phyloP scores from a whole-genome alignment of 331 rosid species.

The Quercus tomentella region DNA sequence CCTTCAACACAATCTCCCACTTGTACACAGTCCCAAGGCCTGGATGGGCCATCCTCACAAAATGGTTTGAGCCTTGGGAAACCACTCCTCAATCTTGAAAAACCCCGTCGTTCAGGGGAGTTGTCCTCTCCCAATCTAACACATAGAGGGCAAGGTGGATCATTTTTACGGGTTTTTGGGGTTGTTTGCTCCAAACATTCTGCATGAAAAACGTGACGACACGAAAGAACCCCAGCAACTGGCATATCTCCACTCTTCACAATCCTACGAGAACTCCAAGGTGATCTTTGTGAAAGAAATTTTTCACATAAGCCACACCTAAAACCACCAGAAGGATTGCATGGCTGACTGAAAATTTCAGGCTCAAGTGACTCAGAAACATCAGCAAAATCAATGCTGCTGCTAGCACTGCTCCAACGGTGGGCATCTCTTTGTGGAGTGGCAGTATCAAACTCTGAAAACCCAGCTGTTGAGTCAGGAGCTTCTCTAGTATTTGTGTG shows the following conservation, averaged over 20 bases:
- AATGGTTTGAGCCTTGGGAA: slow-evolving; percentile 48
- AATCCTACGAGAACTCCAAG: slow-evolving; percentile 83
- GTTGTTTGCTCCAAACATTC: slow-evolving; percentile 90
- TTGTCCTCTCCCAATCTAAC: slow-evolving; percentile 41
- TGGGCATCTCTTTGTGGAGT: slow-evolving; percentile 60
- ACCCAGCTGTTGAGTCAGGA: slow-evolving; percentile 42
- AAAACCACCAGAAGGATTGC: slow-evolving; percentile 41
- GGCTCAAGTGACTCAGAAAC: slow-evolving; percentile 64
- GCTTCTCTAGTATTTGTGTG: slow-evolving; percentile 45
- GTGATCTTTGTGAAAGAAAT: slow-evolving; percentile 77
- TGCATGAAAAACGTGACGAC: slow-evolving; percentile 82
- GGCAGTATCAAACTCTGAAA: slow-evolving; percentile 48
- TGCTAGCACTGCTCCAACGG: slow-evolving; percentile 76
- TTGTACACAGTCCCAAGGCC: slow-evolving; percentile 76
- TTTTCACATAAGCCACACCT: slow-evolving; percentile 80
- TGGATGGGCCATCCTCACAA: slow-evolving; percentile 59
- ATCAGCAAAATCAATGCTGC: slow-evolving; percentile 80
- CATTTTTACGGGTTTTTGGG: slow-evolving; percentile 52
- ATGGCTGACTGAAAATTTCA: slow-evolving; percentile 30
- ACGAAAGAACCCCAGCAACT: slow-evolving; percentile 74
- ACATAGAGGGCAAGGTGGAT: slow-evolving; percentile 88
- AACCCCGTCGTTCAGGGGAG: slow-evolving; percentile 40
- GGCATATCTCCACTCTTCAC: slow-evolving; percentile 95
- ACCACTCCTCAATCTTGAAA: slow-evolving; percentile 41
- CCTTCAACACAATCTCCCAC: slow-evolving; percentile 79